phyloP scores from a whole-genome alignment of 208 protist genomes.

The Polymyxa betae region DNA sequence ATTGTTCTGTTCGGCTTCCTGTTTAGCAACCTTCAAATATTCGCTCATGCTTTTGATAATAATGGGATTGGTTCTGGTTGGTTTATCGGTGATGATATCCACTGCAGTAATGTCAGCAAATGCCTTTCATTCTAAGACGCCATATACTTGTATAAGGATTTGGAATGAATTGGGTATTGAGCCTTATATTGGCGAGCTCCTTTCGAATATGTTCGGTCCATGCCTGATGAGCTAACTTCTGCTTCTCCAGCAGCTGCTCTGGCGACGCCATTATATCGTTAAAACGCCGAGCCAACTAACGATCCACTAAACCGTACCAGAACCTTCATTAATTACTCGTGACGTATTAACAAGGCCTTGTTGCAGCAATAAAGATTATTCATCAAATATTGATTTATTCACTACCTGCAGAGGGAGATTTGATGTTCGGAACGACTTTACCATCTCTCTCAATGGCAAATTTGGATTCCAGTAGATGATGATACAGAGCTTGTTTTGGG shows the following conservation, averaged over 20 bases:
- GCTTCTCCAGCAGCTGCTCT: conserved; percentile 21
- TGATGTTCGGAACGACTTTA: no score
- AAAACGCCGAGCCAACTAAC: no score
- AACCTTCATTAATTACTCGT: no score
- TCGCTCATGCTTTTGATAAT: neutral
- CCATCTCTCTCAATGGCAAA: no score
- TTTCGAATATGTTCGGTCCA: conserved; percentile 41
- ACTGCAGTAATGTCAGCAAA: neutral
- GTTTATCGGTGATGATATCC: conserved; percentile 34
- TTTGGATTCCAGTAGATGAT: no score
- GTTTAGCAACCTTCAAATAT: neutral
- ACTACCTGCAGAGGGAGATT: no score
- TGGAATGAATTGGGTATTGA: neutral
- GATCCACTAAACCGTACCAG: no score
- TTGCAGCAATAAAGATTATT: no score
- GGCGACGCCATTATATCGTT: neutral
- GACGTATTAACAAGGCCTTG: no score
- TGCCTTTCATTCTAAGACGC: neutral
- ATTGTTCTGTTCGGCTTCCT: neutral
- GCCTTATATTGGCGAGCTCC: neutral
- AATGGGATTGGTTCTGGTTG: neutral
- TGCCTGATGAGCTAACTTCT: neutral
- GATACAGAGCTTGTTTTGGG: no score
- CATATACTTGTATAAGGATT: conserved; percentile 9
- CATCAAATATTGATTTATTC: no score